Evolutionary conservation across 2,329 filamentous ascomycete genomes (phyloP).

Genomic region (Coniochaeta pulveracea): DNA sequence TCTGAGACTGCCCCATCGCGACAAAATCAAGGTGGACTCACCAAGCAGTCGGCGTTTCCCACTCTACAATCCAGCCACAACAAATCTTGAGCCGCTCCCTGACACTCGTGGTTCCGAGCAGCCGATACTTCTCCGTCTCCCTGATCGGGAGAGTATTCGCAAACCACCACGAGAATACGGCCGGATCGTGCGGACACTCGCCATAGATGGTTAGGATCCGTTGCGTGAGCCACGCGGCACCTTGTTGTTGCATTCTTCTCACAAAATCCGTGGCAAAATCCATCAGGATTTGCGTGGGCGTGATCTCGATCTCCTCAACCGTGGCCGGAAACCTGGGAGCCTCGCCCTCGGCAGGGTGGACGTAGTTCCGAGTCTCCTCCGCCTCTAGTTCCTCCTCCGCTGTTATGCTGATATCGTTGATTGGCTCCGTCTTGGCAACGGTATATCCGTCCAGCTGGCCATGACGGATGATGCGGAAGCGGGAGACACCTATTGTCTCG

Average conservation of each 20-base stretch:
- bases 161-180: slow-evolving; percentile 82
- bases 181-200: slow-evolving; percentile 63
- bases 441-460: slow-evolving; percentile 64
- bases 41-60: slow-evolving; percentile 61
- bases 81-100: slow-evolving; percentile 75
- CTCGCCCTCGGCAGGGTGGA: neutral
- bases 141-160: slow-evolving; percentile 69
- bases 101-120: slow-evolving; percentile 65
- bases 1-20: neutral
- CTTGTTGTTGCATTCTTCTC: slow-evolving; percentile 52
- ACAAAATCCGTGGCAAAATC: slow-evolving; percentile 57
- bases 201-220: slow-evolving; percentile 67
- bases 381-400: slow-evolving; percentile 73
- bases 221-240: slow-evolving; percentile 64
- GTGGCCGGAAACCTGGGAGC: slow-evolving; percentile 9
- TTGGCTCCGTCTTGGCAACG: slow-evolving; percentile 61
- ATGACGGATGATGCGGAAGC: slow-evolving; percentile 61
- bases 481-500: slow-evolving; percentile 63
- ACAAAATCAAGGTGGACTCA: slow-evolving; percentile 33
- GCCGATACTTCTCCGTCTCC: slow-evolving; percentile 67
- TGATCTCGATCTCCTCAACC: slow-evolving; percentile 30
- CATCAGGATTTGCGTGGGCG: slow-evolving; percentile 64
- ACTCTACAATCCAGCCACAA: slow-evolving; percentile 63
- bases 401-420: slow-evolving; percentile 71
- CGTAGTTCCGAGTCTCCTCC: slow-evolving; percentile 39